Percentiles rank a stretch among this genome's conserved stretches.
Evolutionary conservation across 495 filamentous ascomycete genomes (phyloP).

Genomic region (Lichenothelia convexa): DNA sequence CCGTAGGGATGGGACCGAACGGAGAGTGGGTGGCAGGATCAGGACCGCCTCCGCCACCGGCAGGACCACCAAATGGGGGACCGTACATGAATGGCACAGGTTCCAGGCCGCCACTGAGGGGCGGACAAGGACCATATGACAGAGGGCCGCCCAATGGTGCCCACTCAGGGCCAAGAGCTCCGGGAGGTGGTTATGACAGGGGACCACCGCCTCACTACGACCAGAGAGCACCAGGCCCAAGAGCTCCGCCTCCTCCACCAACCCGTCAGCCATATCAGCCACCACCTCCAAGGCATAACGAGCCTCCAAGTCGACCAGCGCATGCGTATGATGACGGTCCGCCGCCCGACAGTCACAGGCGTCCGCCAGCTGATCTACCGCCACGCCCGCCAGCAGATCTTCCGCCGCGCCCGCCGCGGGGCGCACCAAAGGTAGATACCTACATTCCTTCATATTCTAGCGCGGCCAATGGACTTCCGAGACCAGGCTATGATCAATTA

Average conservation of each 20-base stretch:
- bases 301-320: conserved; percentile 1
- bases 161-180: conserved; percentile 4
- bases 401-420: not conserved
- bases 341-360: conserved; percentile 4
- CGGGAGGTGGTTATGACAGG: conserved; percentile 8
- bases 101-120: conserved; percentile 2
- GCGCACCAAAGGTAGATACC: conserved; percentile 9
- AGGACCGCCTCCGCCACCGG: conserved; percentile 12
- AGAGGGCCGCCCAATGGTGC: no score
- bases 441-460: conserved; percentile 19
- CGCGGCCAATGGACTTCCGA: not conserved
- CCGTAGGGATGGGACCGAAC: conserved; percentile 58
- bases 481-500: not conserved
- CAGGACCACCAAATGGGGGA: conserved; percentile 11
- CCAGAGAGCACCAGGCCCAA: no score
- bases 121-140: conserved; percentile 4
- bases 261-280: conserved; percentile 2
- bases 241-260: conserved; percentile 6
- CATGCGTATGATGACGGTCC: conserved; percentile 4
- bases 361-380: no score
- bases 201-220: conserved; percentile 1
- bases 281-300: not conserved
- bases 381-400: no score
- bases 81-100: conserved; percentile 10
- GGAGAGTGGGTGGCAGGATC: conserved; percentile 37